Evolutionary conservation across 2,329 filamentous ascomycete species (phyloP), one percentile per base, ranked within the genome.

Genomic region (Ploettnerulaceae sp.): DNA sequence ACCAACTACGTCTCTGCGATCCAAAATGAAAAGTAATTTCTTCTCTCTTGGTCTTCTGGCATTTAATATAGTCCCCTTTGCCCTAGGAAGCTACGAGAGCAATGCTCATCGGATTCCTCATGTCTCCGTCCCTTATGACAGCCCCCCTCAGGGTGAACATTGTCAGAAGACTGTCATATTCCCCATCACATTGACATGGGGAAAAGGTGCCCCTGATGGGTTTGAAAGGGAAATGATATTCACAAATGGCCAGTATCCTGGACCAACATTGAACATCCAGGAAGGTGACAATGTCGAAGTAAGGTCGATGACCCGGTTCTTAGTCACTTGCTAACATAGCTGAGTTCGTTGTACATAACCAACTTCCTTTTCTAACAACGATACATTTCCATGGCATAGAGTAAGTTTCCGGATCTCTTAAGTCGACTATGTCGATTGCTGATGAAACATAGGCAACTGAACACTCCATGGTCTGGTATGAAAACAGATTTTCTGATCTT

Each of bases 381-480:
- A 54, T 72, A 5, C 69, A 72, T 47, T 71, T 64, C 59, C 69
- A 72, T 55, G 69, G 69, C 25, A 53, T 50, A 24, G 25, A 47
- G 48, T 54, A 45, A 36, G 47, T 22, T 12, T n/a, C 29, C 11
- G 9, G 7, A 5, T 33, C 22, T n/a, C n/a, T n/a, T n/a, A n/a
- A n/a, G n/a, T n/a, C 22, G 9, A 34, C 1, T 12, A 18, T 45
- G 4, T 17, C n/a, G 7, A 21, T 3, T 38, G 67, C 3, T 54
- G 61, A 36, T 52, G 36, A 7, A 17, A 15, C 31, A 12, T 24
- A 54, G 50, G 17, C 48, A 56, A 48, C 48, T 58, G 21, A 58
- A 55, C 4, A 66, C 64, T 9, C 62, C 62, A 22, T 66, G 60
- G 55, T 60, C 64, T 21, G 44, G 44, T 44, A 34, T 20, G 15